Base-by-base conservation (phyloP, 257 asterid species). In the Ophiorrhiza pumila region DNA sequence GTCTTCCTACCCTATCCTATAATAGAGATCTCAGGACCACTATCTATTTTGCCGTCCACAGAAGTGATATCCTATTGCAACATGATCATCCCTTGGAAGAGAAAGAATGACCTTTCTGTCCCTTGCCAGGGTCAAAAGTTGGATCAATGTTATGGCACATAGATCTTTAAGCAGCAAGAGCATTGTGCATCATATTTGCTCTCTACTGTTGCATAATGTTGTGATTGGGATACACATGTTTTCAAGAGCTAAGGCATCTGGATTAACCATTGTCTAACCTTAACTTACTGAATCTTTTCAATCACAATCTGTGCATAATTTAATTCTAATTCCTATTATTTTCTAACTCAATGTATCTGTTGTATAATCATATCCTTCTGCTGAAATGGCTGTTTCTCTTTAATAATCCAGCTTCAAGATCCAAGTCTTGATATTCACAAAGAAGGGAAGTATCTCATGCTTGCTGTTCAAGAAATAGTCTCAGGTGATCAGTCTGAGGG, bases 391-490 rank as follows among this genome's bases (percentile, higher is more conserved):
- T 41, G 61, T 17, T 68, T n/a, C 50, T 22, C 67, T 73, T 61
- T 15, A 32, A 39, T 23, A 18, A 41, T 83, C 83, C 95, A 94
- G 98, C 93, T 91, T 68, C 81, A 88, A 85, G 80, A 91, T 85
- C 97, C 99, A 18, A 68, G 77, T 76, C 71, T 86, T 64, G 99
- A 94, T 82, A 87, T 94, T 82, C 89, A 90, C 88, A 90, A 87
- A 88, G 95, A 87, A 86, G 99, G 98, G 61, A 94, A 90, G 81
- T 94, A 91, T 87, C 90, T 94, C 14, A 84, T 94, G 95, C 95
- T 86, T 46, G 91, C 98, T 43, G 91, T 94, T 45, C 97, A 94
- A 71, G 99, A 91, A 79, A 76, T 91, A 82, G 93, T 90, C 45
- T 87, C 93, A 0, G 97, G 96, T 10, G 99, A 94, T 80, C 99